phyloP scores from a whole-genome alignment of 1,284 basidiomycete species.

The Phylloporus sp. region DNA sequence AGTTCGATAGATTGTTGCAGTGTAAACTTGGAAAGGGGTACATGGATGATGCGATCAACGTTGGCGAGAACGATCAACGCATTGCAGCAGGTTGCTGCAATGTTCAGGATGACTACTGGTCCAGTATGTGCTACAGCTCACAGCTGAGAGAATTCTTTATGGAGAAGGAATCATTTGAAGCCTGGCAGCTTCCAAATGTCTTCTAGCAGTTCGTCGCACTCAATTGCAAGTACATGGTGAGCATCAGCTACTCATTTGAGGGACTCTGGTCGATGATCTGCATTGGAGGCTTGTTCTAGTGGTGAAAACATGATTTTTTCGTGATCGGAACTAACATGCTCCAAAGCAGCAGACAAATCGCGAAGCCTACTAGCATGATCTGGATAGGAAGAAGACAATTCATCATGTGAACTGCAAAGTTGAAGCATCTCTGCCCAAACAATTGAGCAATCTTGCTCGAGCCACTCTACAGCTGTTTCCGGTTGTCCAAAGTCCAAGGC shows the following conservation, averaged over 20 bases:
- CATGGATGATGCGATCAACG: no score
- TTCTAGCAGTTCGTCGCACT: neutral
- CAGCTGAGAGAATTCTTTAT: neutral
- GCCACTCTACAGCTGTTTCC: neutral
- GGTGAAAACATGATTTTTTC: no score
- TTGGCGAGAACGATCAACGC: no score
- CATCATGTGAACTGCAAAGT: neutral
- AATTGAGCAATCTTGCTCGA: neutral
- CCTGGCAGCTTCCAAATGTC: neutral
- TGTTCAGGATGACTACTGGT: neutral
- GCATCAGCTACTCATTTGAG: no score
- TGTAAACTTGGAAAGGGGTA: no score
- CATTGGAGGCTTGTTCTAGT: no score
- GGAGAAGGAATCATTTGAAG: neutral
- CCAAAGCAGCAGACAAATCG: neutral
- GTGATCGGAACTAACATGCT: no score
- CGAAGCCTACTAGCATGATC: neutral
- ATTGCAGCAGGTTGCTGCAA: neutral
- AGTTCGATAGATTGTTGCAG: no score
- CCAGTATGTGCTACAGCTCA: neutral
- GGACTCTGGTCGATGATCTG: neutral
- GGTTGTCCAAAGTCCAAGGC: neutral
- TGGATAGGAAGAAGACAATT: neutral
- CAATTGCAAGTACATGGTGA: no score
- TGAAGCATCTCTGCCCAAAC: neutral